Evolutionary conservation across 495 filamentous ascomycete genomes (phyloP).

Genomic region (Xylona heveae): DNA sequence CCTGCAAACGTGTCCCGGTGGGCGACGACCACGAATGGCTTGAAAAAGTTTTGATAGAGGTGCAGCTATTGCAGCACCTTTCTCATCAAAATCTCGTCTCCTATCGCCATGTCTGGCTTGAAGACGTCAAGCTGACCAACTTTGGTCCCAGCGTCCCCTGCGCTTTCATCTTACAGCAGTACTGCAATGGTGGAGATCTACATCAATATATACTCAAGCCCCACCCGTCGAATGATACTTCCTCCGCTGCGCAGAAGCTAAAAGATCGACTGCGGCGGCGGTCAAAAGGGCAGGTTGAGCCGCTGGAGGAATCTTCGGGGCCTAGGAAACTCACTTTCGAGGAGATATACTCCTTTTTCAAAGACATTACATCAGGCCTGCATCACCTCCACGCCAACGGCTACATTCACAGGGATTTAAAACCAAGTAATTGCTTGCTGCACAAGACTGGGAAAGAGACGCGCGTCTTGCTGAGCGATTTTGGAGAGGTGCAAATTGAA

Average conservation of each 20-base stretch:
- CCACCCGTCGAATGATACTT: slow-evolving; percentile 30
- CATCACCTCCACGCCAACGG: slow-evolving; percentile 81
- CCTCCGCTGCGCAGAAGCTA: slow-evolving; percentile 53
- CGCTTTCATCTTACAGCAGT: slow-evolving; percentile 93
- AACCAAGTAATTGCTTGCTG: slow-evolving; percentile 89
- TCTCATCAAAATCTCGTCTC: slow-evolving; percentile 92
- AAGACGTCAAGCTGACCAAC: slow-evolving; percentile 57
- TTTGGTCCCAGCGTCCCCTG: slow-evolving; percentile 89
- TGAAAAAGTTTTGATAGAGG: slow-evolving; percentile 81
- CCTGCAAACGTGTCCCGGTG: slow-evolving; percentile 91
- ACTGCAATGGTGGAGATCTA: slow-evolving; percentile 88
- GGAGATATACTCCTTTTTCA: slow-evolving; percentile 91
- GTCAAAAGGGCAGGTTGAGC: slow-evolving; percentile 42
- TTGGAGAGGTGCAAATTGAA: slow-evolving; percentile 81
- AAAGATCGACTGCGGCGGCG: slow-evolving; percentile 69
- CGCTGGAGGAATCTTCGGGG: slow-evolving; percentile 22
- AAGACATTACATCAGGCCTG: slow-evolving; percentile 80
- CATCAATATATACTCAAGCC: slow-evolving; percentile 55
- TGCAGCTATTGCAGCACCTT: slow-evolving; percentile 74
- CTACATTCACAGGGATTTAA: slow-evolving; percentile 91
- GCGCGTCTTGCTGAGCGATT: slow-evolving; percentile 81
- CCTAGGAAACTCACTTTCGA: slow-evolving; percentile 60
- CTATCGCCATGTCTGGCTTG: slow-evolving; percentile 92
- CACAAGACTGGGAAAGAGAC: slow-evolving; percentile 48
- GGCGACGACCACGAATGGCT: slow-evolving; percentile 89